Percentiles rank a stretch among this genome's conserved stretches.
phyloP scores from a whole-genome alignment of 2,329 filamentous ascomycete species.

The Shiraia sp. region DNA sequence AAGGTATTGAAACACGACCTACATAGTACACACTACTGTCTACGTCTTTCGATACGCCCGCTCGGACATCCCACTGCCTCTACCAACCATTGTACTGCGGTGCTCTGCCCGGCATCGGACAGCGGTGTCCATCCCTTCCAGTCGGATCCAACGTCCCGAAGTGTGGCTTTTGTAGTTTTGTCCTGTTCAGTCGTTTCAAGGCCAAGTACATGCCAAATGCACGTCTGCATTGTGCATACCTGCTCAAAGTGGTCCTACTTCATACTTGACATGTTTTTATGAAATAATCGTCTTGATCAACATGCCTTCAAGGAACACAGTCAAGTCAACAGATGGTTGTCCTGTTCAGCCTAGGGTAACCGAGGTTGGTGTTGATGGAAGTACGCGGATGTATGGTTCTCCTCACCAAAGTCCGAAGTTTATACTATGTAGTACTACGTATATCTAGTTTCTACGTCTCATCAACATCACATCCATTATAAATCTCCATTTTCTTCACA shows the following conservation, averaged over 20 bases:
- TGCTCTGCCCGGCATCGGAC: conserved; percentile 9
- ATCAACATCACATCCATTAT: no score
- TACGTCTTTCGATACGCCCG: no score
- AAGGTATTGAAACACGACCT: conserved; percentile 2
- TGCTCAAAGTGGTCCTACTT: no score
- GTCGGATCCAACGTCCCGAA: neutral
- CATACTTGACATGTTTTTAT: no score
- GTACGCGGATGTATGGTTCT: conserved; percentile 23
- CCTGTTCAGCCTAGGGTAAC: conserved; percentile 22
- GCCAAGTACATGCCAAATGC: no score
- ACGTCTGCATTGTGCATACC: no score
- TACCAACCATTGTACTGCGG: neutral
- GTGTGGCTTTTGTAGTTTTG: neutral
- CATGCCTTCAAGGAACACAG: conserved; percentile 1
- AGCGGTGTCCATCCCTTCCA: conserved; percentile 6
- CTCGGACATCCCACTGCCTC: no score
- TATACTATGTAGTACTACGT: neutral
- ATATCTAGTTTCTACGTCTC: no score
- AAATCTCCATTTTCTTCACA: no score
- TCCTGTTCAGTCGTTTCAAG: no score
- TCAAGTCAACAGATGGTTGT: conserved; percentile 3
- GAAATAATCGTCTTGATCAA: neutral
- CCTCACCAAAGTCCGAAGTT: conserved; percentile 22
- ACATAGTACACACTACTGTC: neutral
- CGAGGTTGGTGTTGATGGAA: conserved; percentile 8